Evolutionary conservation across 1,284 basidiomycete species (phyloP).

Genomic region (Ceratobasidium papillatum): DNA sequence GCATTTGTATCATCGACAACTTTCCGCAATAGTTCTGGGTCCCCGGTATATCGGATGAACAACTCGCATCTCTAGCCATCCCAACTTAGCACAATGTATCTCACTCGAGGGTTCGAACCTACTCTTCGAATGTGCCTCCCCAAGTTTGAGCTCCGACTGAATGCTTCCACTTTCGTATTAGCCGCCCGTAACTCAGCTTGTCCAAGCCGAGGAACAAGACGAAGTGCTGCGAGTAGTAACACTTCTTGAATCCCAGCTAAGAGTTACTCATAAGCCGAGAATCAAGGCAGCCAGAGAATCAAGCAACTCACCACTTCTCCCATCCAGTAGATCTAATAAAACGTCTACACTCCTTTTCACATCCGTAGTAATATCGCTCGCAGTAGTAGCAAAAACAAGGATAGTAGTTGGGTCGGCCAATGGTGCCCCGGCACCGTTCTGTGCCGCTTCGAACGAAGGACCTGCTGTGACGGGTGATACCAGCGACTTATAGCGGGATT

Average conservation of each 20-base stretch:
- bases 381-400: constrained; percentile 25
- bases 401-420: constrained; percentile 3
- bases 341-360: not conserved
- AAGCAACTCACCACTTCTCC: constrained; percentile 16
- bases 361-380: not conserved
- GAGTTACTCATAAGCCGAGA: too few relatives aligned
- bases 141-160: not conserved
- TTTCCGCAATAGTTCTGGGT: not conserved
- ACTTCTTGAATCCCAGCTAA: constrained; percentile 38
- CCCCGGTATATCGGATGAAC: constrained; percentile 9
- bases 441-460: not conserved
- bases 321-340: constrained; percentile 11
- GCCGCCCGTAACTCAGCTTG: not conserved
- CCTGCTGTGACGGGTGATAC: not conserved
- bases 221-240: constrained; percentile 21
- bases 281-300: not conserved
- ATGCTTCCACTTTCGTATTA: not conserved
- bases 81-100: not conserved
- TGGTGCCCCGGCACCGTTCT: not conserved
- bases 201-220: constrained; percentile 10
- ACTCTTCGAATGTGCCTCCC: constrained; percentile 28
- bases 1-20: not conserved
- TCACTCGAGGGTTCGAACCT: not conserved
- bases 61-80: constrained; percentile 22
- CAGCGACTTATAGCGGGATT: not conserved